A percentile compares a stretch with the other conserved stretches of the same genome.
phyloP scores from a whole-genome alignment of 176 grass and related monocot genomes.

The Aechmea fasciata region DNA sequence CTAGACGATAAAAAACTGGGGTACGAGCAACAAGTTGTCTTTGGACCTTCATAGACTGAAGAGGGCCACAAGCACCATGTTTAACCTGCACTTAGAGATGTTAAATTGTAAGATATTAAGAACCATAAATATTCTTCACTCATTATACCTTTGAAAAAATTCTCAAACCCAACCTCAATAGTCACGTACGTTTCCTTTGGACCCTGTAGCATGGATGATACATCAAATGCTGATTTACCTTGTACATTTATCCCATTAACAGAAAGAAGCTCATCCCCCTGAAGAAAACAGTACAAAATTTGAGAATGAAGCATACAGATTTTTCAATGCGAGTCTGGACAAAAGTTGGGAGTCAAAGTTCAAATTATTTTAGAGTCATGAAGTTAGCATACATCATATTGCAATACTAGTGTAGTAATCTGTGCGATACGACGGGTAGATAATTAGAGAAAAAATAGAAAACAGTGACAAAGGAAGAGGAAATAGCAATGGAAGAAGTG shows the following conservation, averaged over 20 bases:
- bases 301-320: background rate
- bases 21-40: constrained; percentile 70
- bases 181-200: constrained; percentile 91
- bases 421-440: too few relatives aligned
- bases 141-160: background rate
- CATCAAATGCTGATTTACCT: constrained; percentile 89
- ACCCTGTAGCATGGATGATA: constrained; percentile 84
- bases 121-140: background rate
- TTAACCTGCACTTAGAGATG: constrained; percentile 58
- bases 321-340: background rate
- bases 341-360: background rate
- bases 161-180: constrained; percentile 49
- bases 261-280: constrained; percentile 94
- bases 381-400: background rate
- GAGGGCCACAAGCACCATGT: constrained; percentile 65
- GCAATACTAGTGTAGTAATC: too few relatives aligned
- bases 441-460: too few relatives aligned
- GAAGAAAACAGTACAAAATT: constrained; percentile 17
- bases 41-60: constrained; percentile 83
- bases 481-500: too few relatives aligned
- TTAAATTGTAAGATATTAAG: constrained; percentile 25
- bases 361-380: background rate
- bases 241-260: constrained; percentile 73
- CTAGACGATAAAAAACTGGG: constrained; percentile 87
- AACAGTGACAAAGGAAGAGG: too few relatives aligned